Conservation (phyloP, 345 rosid species). For the Balakata baccata region DNA sequence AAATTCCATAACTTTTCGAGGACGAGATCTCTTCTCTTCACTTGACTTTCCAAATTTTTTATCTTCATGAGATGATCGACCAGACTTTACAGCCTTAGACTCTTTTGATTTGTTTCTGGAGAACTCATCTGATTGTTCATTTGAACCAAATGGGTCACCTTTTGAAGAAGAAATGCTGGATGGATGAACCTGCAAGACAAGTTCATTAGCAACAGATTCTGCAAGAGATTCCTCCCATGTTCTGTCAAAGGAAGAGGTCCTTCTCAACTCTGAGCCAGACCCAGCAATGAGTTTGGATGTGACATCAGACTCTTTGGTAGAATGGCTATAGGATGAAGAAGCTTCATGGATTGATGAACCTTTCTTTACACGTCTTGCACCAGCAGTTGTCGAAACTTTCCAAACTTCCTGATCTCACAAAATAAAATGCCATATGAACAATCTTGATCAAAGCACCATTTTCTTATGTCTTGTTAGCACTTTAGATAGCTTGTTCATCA, state of each 20-base stretch:
- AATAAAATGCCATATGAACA: slow-evolving; percentile 14
- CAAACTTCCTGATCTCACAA: slow-evolving; percentile 70
- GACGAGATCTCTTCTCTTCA: slow-evolving; percentile 81
- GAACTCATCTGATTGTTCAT: slow-evolving; percentile 69
- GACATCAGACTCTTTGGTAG: slow-evolving; percentile 58
- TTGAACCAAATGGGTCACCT: slow-evolving; percentile 35
- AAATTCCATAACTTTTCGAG: slow-evolving; percentile 69
- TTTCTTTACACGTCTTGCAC: slow-evolving; percentile 81
- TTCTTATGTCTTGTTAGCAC: not conserved
- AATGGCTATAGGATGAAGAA: slow-evolving; percentile 48
- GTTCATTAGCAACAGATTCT: slow-evolving; percentile 82
- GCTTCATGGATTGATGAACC: slow-evolving; percentile 55
- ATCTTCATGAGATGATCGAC: slow-evolving; percentile 83
- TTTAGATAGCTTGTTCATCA: not conserved
- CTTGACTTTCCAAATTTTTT: slow-evolving; percentile 73
- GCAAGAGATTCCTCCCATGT: slow-evolving; percentile 89
- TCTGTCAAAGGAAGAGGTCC: slow-evolving; percentile 87
- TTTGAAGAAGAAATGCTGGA: slow-evolving; percentile 49
- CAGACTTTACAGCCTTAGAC: slow-evolving; percentile 55
- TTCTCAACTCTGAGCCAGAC: slow-evolving; percentile 61
- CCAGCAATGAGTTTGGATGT: slow-evolving; percentile 46
- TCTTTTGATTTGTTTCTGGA: slow-evolving; percentile 69
- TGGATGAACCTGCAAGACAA: slow-evolving; percentile 65
- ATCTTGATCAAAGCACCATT: not conserved
- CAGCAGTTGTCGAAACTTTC: slow-evolving; percentile 90